Base-by-base conservation (phyloP, 306 rosid species). In the Oxytropis ochrocephala region DNA sequence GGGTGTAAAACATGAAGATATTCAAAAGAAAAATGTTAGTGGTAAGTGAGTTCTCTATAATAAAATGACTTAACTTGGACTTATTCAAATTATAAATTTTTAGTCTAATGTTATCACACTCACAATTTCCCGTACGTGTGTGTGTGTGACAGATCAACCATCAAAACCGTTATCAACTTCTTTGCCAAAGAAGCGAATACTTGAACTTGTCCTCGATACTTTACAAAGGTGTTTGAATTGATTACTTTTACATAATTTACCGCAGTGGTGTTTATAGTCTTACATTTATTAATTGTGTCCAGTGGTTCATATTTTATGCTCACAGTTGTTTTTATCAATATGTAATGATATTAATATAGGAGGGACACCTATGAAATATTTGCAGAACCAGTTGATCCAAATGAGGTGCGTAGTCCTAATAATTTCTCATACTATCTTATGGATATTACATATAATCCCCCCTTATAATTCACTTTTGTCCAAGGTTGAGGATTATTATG, bases 311-410 rank as follows among this genome's bases (percentile, higher is more conserved):
- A n/a, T n/a, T n/a, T n/a, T n/a, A n/a, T n/a, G n/a, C n/a, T n/a
- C n/a, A n/a, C n/a, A n/a, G n/a, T n/a, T n/a, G n/a, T n/a, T n/a
- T n/a, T n/a, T n/a, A n/a, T n/a, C n/a, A n/a, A n/a, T n/a, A n/a
- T n/a, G 24, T 21, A 21, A 21, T 21, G 24, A 21, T 21, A 21
- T 57, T 27, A 11, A 54, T 49, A 47, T 75, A 89, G 91, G 85
- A 86, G 75, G 68, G 91, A 89, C 62, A 74, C 80, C 41, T 58
- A 89, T 32, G 91, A 86, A 60, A 86, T 89, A 70, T 89, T 89
- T 75, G 88, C 88, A n/a, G 88, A 89, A 55, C 96, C 91, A 38
- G 90, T 89, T 54, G 82, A 86, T 77, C 85, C 84, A 53, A 58
- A 82, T 30, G 85, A 86, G 96, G 96, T 89, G 9, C 5, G 51